phyloP scores from a whole-genome alignment of 1,284 basidiomycete genomes.

The Microbotryum silenes-acaulis region DNA sequence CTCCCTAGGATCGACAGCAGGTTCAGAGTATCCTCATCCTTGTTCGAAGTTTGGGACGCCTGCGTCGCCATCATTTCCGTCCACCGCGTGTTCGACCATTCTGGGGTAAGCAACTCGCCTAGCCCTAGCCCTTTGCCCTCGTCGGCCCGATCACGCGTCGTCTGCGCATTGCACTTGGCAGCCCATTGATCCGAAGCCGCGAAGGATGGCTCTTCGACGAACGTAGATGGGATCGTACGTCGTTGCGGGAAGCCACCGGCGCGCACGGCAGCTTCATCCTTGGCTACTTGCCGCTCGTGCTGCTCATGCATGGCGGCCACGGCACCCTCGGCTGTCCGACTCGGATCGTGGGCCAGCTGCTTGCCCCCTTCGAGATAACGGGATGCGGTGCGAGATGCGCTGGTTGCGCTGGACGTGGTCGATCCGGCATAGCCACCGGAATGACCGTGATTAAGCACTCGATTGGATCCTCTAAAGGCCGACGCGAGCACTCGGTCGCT shows the following conservation, averaged over 20 bases:
- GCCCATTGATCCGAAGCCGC: not conserved
- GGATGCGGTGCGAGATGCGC: not conserved
- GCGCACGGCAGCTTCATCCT: not conserved
- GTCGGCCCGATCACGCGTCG: not conserved
- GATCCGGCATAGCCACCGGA: not conserved
- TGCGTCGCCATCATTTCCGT: conserved; percentile 4
- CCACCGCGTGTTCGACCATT: conserved; percentile 12
- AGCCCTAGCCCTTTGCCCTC: conserved; percentile 1
- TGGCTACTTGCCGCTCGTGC: not conserved
- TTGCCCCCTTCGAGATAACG: conserved; percentile 7
- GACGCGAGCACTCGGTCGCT: conserved; percentile 7
- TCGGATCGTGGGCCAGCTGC: conserved; percentile 10
- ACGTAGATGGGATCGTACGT: not conserved
- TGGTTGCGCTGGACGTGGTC: not conserved
- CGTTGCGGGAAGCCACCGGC: not conserved
- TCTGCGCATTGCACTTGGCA: not conserved
- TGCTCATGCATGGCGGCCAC: conserved; percentile 15
- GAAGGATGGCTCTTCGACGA: not conserved
- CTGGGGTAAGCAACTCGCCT: conserved; percentile 7
- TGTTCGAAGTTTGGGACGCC: too few species aligned
- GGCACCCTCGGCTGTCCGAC: conserved; percentile 19
- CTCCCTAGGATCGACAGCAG: conserved; percentile 3
- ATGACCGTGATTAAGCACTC: not conserved
- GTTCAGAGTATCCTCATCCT: conserved; percentile 5
- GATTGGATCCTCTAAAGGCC: not conserved